Base-by-base conservation (phyloP, 768 basidiomycete genomes). In the Boletus patriciae region DNA sequence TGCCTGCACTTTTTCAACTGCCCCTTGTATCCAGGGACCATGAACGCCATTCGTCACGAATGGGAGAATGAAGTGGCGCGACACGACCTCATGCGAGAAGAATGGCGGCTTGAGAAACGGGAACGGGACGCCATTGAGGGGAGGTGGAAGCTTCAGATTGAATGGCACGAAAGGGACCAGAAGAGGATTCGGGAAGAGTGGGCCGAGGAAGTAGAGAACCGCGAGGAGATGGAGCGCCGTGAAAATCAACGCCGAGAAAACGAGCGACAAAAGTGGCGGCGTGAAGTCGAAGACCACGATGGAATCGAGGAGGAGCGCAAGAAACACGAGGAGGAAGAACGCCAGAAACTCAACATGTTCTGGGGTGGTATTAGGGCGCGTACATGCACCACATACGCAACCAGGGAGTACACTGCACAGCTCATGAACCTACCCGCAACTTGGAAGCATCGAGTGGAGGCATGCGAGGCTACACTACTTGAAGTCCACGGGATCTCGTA, bases 321-420 rank as follows among this genome's bases (percentile, higher is more conserved):
- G 29, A 29, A 29, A 29, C 8, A 9, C 34, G 69, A 72, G 43
- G 64, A 65, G 33, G 57, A 66, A 11, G 70, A 73, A 25, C 66
- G 70, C 12, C 52, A 60, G 31, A 67, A 57, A n/a, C 57, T 70
- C 12, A 54, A 62, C 38, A 64, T 74, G 58, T 67, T 53, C 43
- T 70, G 65, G 69, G 57, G 46, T 2, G 8, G 13, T 3, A 27
- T 63, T 0, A 50, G 65, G 29, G 49, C 60, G 3, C 62, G 58
- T 45, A 47, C 16, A 12, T 74, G 73, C 53, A 63, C 55, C 29
- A 64, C 64, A 0, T 72, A 67, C n/a, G 67, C 52, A 0, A 66
- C 66, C 16, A 62, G 66, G 19, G 67, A 29, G 29, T 29, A 29
- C 29, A 29, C 8, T 29, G 29, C 29, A 9, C 29, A 29, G 8